Base-by-base conservation (phyloP, 768 basidiomycete genomes). In the Calocybe cyanea region DNA sequence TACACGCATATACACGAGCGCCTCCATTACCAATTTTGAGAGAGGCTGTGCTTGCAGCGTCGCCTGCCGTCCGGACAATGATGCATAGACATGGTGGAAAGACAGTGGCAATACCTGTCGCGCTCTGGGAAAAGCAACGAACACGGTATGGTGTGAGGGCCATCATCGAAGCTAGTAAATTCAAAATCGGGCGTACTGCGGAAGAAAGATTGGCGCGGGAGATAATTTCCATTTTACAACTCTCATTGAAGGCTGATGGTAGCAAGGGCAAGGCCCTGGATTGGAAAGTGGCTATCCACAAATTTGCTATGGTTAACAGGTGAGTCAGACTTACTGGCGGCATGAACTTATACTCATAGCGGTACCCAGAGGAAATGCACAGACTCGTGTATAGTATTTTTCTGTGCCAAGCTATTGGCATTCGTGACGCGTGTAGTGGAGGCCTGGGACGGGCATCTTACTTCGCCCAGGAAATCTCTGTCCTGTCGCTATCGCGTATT, bases 21-120 rank as follows among this genome's bases (percentile, higher is more conserved):
- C 80, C 83, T n/a, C 87, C 92, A 0, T 69, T 92, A 25, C 88
- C 88, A 14, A 78, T 95, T 52, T 67, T 96, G 3, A 81, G 83
- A 31, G 64, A 82, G 57, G 93, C 92, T 0, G 67, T 96, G 41
- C 57, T 76, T 18, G 58, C 73, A 2, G 83, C 80, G 1, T 75
- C 88, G 3, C 94, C 94, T 1, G 78, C 82, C 1, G 80, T 94
- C 20, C 74, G 81, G 19, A 70, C 70, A 4, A 58, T 80, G 48
- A 78, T 75, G 21, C 75, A 80, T 53, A 78, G 78, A 43, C 71
- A 71, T 38, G 79, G 80, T 2, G 77, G 81, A 14, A 92, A 92
- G 65, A 73, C 67, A n/a, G 61, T 82, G 9, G 64, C 72, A 35
- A 78, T 73, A 32, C 92, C 93, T 0, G 67, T 80, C 10, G 81